Base-by-base conservation (phyloP, 2,329 filamentous ascomycete species). In the Alternaria infectoria region DNA sequence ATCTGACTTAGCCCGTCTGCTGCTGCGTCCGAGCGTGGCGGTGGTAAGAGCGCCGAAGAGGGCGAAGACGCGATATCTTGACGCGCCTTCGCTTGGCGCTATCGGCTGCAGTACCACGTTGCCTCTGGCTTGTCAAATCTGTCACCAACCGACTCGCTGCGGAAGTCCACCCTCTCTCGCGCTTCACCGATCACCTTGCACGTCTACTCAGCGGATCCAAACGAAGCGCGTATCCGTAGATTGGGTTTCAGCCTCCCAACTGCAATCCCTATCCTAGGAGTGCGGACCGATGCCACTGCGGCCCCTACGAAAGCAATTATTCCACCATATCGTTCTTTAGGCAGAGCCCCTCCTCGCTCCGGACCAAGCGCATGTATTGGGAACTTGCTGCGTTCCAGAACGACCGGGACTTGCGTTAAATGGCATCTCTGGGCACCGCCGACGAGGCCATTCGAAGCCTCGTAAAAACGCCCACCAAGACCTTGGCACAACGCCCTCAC, bases 381-480 rank as follows among this genome's bases (percentile, higher is more conserved):
- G 75, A 62, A 77, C 73, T 72, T 66, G 51, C 59, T 67, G 70
- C 56, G 72, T 76, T 78, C 74, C 67, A 74, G 76, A 79, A 78
- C 69, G 65, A 51, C 69, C 65, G 74, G 69, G 65, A 68, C 64
- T 49, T 68, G 71, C 69, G 67, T 69, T 54, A 59, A 62, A 68
- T 59, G 61, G 58, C 57, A 62, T 59, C 56, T 44, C 75, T 77
- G 66, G 75, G 75, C 75, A 61, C 62, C 58, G 66, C 64, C 64
- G 62, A 59, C 32, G 59, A 44, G 61, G 47, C 73, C 74, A 75
- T 65, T 69, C 66, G 64, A 69, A 63, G 65, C 58, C 49, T 60
- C 57, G 59, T 58, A 70, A 71, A 72, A 70, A 65, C 70, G 77
- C 76, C 77, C 75, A 69, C 75, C 75, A 78, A 79, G 77, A 50